A percentile compares a stretch with the other conserved stretches of the same genome.
phyloP scores from a whole-genome alignment of 2,329 filamentous ascomycete genomes.

The Chaetomiaceae sp. region DNA sequence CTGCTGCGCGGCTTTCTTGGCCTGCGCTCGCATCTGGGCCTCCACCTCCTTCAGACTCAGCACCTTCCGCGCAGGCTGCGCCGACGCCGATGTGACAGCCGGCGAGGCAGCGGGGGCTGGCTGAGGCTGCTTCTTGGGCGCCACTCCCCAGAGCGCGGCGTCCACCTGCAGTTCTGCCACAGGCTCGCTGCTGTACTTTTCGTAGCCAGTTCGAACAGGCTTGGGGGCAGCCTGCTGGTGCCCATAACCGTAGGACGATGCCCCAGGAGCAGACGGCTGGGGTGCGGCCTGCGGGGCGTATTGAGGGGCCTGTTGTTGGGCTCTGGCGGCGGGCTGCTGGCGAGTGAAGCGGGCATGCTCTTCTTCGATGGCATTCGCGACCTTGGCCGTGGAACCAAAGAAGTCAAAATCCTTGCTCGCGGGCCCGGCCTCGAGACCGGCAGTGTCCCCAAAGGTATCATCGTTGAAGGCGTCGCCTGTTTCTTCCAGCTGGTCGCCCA shows the following conservation, averaged over 20 bases:
- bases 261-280: slow-evolving; percentile 30
- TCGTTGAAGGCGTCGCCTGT: slow-evolving; percentile 94
- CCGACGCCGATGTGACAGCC: slow-evolving; percentile 32
- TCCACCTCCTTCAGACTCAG: slow-evolving; percentile 97
- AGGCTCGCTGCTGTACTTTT: slow-evolving; percentile 83
- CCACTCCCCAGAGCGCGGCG: slow-evolving; percentile 85
- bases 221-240: slow-evolving; percentile 43
- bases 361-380: slow-evolving; percentile 80
- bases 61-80: slow-evolving; percentile 62
- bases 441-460: slow-evolving; percentile 72
- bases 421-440: slow-evolving; percentile 39
- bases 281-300: slow-evolving; percentile 26
- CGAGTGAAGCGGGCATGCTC: slow-evolving; percentile 82
- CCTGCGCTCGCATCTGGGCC: slow-evolving; percentile 76
- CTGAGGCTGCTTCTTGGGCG: slow-evolving; percentile 50
- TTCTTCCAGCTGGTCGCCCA: slow-evolving; percentile 87
- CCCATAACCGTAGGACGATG: slow-evolving; percentile 36
- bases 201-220: slow-evolving; percentile 77
- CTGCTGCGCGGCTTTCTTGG: slow-evolving; percentile 46
- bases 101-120: slow-evolving; percentile 34
- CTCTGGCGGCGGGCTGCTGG: slow-evolving; percentile 58
- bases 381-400: slow-evolving; percentile 85
- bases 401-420: slow-evolving; percentile 97
- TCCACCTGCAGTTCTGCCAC: slow-evolving; percentile 90
- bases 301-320: slow-evolving; percentile 34